phyloP scores from a whole-genome alignment of 345 rosid genomes.

The Xanthoceras sorbifolium region DNA sequence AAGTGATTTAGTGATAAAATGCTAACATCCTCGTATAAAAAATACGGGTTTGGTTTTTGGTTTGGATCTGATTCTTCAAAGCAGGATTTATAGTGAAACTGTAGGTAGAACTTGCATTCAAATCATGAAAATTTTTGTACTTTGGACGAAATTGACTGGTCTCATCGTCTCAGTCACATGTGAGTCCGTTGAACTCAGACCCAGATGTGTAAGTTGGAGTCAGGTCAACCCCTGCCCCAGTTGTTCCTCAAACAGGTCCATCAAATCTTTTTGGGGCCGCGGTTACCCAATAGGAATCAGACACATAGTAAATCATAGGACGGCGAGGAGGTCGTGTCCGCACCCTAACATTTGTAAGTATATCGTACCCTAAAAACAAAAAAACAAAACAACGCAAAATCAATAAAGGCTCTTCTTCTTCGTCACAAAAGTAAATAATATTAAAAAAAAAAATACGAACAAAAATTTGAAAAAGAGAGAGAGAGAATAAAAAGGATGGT shows the following conservation, averaged over 20 bases:
- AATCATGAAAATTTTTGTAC: neutral
- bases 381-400: neutral
- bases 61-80: no score
- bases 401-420: no score
- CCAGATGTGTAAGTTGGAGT: neutral
- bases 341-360: neutral
- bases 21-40: no score
- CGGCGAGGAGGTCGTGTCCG: neutral
- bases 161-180: neutral
- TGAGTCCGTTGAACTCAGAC: neutral
- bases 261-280: neutral
- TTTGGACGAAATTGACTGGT: neutral
- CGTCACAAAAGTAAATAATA: no score
- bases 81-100: no score
- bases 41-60: no score
- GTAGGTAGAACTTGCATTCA: no score
- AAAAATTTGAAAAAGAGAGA: neutral
- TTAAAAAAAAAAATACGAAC: no score
- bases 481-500: neutral
- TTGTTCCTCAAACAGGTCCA: neutral
- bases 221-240: neutral
- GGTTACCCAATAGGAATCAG: neutral
- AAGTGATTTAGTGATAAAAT: no score
- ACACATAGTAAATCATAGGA: neutral
- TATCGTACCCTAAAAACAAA: neutral